Conservation (phyloP, 2,329 filamentous ascomycete genomes). For the Hawksworthiomyces lignivorus region DNA sequence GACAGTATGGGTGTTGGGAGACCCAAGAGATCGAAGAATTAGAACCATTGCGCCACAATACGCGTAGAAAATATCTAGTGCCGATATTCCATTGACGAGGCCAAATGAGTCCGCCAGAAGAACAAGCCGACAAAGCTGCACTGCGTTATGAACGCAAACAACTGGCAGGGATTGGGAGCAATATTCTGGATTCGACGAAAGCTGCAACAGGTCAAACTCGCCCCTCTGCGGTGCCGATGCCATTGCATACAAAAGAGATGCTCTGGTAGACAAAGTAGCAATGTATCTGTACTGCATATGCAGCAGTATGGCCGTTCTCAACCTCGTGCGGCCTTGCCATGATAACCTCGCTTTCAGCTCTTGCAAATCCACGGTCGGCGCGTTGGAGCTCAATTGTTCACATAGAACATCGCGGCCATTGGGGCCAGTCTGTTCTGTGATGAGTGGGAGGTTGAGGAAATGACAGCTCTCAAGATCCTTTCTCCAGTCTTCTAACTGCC, state of each 20-base stretch:
- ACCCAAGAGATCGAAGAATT: constrained; percentile 1
- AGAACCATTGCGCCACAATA: constrained; percentile 4
- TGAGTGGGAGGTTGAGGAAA: neutral
- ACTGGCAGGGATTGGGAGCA: neutral
- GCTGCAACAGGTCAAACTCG: too few relatives aligned
- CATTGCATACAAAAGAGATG: neutral
- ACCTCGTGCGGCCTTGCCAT: neutral
- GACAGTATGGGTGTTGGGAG: too few relatives aligned
- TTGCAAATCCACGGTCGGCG: neutral
- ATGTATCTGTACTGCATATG: constrained; percentile 5
- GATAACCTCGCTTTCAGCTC: neutral
- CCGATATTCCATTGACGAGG: constrained; percentile 3
- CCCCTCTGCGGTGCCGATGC: too few relatives aligned
- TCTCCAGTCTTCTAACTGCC: neutral
- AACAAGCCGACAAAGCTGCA: constrained; percentile 1
- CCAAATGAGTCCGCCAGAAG: neutral
- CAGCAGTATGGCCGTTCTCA: neutral
- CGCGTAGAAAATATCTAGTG: constrained; percentile 3
- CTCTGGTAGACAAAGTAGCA: neutral
- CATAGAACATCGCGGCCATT: too few relatives aligned
- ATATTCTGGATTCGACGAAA: too few relatives aligned
- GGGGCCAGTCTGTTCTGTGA: neutral
- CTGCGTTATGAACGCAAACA: constrained; percentile 1
- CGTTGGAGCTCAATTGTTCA: too few relatives aligned
- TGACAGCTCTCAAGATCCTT: neutral